Evolutionary conservation across 345 rosid species (phyloP), one percentile per base, ranked within the genome.

Genomic region (Populus ilicifolia): DNA sequence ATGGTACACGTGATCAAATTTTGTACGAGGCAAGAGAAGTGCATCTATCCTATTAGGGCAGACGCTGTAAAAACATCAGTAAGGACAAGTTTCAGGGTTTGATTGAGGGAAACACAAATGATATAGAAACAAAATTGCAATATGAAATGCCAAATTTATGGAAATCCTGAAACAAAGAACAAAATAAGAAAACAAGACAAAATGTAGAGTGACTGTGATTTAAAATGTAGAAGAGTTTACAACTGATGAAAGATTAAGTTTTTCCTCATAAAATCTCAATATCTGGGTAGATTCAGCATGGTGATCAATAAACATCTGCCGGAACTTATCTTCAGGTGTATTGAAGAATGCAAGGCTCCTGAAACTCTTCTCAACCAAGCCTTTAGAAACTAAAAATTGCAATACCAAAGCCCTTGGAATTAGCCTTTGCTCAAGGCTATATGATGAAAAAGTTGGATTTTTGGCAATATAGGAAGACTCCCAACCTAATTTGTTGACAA

Each of bases 401-500:
- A 73, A 36, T 46, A 85, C 83, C n/a, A 71, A 33, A 21, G 36
- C 68, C 78, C 91, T 67, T 0, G 90, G 89, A 64, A 80, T 17
- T 41, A 85, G 54, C 43, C 82, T 75, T 74, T 82, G 84, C 69
- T 82, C 76, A 62, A 87, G 39, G 76, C 89, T 86, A 8, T 59
- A 5, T 0, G 64, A 4, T 46, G 84, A 9, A 56, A 82, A 4
- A 2, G 0, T 0, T 0, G 86, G 86, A 18, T 16, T 4, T 7
- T 14, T 30, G 17, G 73, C 73, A 48, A 86, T 23, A 44, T 2
- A 44, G 0, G 77, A 73, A 25, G 85, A 3, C 17, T 71, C 67
- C 72, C 63, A 65, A 12, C 83, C 84, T 75, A 86, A 69, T 64
- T 72, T 39, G 35, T 84, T 75, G 30, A 86, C 79, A 73, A 81